Percentiles rank a stretch among this genome's conserved stretches.
These are phyloP conservation scores for Ambispora gerdemannii DNA, from an alignment of 192 early-diverging fungal genomes.

Conservation along the genomic window DNA sequence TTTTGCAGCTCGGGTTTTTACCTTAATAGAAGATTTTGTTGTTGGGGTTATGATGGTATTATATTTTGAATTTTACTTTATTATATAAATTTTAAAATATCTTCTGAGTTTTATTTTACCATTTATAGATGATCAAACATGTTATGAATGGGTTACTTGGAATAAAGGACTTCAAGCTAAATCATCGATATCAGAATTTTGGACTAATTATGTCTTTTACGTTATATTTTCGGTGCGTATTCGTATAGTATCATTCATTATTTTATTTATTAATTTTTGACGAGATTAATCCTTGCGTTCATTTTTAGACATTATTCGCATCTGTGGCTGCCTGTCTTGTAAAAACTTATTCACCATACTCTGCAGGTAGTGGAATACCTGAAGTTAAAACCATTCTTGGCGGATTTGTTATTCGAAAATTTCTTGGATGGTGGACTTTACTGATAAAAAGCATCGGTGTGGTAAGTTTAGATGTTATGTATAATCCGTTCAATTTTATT, in stretches of 20 bases:
- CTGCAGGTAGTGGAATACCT: constrained; percentile 91
- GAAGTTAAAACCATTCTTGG: constrained; percentile 95
- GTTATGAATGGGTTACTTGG: constrained; percentile 43
- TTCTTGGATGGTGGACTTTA: constrained; percentile 86
- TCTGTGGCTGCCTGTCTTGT: constrained; percentile 45
- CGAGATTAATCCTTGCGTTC: neutral
- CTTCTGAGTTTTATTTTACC: neutral
- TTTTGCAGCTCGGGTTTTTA: constrained; percentile 77
- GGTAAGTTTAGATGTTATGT: constrained; percentile 54
- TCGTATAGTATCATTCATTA: neutral
- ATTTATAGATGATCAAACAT: constrained; percentile 32
- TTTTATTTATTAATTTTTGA: neutral
- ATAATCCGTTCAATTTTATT: too few species aligned
- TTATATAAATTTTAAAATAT: neutral
- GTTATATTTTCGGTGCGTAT: constrained; percentile 41
- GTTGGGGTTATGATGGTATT: constrained; percentile 61
- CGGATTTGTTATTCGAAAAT: constrained; percentile 91
- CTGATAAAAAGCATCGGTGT: constrained; percentile 87
- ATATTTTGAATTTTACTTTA: neutral
- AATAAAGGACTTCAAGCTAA: constrained; percentile 31
- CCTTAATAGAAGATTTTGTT: constrained; percentile 76
- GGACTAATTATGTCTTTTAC: constrained; percentile 44
- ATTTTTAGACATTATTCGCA: constrained; percentile 35
- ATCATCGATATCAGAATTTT: constrained; percentile 28
- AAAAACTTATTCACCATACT: constrained; percentile 69